A percentile compares a stretch with the other conserved stretches of the same genome.
These are phyloP conservation scores for Verticillium dahliae DNA, from an alignment of 2,329 filamentous ascomycete genomes.

Conservation along the genomic window DNA sequence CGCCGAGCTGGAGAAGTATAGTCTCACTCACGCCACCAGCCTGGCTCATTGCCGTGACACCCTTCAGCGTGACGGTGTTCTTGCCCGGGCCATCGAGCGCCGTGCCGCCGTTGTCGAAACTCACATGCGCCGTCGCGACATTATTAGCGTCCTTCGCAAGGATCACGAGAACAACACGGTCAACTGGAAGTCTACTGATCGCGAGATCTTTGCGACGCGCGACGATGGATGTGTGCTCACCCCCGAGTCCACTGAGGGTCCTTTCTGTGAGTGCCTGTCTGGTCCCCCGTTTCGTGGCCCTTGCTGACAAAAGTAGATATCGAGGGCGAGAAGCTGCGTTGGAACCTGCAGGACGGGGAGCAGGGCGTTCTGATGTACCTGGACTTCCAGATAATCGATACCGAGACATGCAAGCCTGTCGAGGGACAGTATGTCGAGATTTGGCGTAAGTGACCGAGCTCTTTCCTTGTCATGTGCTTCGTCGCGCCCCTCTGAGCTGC, in stretches of 20 bases:
- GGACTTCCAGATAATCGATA: conserved; percentile 9
- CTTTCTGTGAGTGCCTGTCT: background rate
- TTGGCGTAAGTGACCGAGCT: conserved; percentile 2
- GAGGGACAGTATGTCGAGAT: conserved; percentile 4
- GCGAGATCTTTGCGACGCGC: conserved; percentile 4
- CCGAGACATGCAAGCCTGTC: conserved; percentile 7
- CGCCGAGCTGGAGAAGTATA: conserved; percentile 1
- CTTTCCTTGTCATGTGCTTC: too few species aligned
- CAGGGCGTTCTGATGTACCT: conserved; percentile 4
- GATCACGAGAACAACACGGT: conserved; percentile 5
- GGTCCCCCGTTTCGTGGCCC: background rate
- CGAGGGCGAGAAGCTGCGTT: conserved; percentile 5
- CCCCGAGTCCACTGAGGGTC: background rate
- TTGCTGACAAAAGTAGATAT: conserved; percentile 4
- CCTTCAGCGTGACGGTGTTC: conserved; percentile 1
- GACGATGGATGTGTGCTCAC: conserved; percentile 2
- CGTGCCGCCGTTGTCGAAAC: background rate
- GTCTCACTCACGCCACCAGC: conserved; percentile 1
- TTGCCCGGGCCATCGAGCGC: conserved; percentile 1
- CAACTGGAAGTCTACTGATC: conserved; percentile 1
- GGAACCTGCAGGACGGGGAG: conserved; percentile 2
- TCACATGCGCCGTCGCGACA: background rate
- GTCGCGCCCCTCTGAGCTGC: too few species aligned
- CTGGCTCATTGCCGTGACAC: conserved; percentile 3
- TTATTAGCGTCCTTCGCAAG: conserved; percentile 1